Evolutionary conservation across 371 early-diverging fungal species (phyloP), one percentile per base, ranked within the genome.

Genomic region (Zopfochytrium polystomum): DNA sequence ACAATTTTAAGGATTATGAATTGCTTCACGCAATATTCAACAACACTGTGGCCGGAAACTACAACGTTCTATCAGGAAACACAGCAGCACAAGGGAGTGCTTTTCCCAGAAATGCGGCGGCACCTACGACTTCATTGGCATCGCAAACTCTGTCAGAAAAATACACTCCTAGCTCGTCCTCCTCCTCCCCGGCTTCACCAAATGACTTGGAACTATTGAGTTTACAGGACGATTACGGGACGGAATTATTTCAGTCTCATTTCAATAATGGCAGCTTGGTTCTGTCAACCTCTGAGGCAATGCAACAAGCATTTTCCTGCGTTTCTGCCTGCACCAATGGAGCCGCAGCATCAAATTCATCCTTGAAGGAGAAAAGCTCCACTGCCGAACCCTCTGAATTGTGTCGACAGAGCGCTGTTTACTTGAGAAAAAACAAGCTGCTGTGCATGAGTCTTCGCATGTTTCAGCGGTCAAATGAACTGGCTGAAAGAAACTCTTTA

Each of bases 181-280:
- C 52, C 13, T 45, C 46, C 42, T 42, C 42, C 20, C 20, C 42
- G 42, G 13, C 42, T 42, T 42, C 42, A 42, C 13, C 20, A n/a
- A 42, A 13, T 13, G 42, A n/a, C 42, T 13, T 13, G 13, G n/a
- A 68, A n/a, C 18, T 68, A 2, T 3, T 27, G 27, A 3, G 1
- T 59, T 2, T 64, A 9, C 34, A 49, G 0, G 68, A 64, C n/a
- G 25, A 23, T 15, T 64, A 55, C 31, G 42, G 13, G 13, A n/a
- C 13, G n/a, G 42, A 13, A 42, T 13, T 81, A 1, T 84, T 81
- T 49, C 23, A 54, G 6, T 71, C 68, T 48, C 32, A 64, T 18
- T 84, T 70, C 52, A 56, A 61, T 13, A 84, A 82, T 55, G 72
- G 63, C 5, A 78, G 79, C 4, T 68, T 83, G 3, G 81, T 84